Percentiles rank a stretch among this genome's conserved stretches.
phyloP scores from a whole-genome alignment of 2,329 filamentous ascomycete species.

The Pestalotiopsis sp. region DNA sequence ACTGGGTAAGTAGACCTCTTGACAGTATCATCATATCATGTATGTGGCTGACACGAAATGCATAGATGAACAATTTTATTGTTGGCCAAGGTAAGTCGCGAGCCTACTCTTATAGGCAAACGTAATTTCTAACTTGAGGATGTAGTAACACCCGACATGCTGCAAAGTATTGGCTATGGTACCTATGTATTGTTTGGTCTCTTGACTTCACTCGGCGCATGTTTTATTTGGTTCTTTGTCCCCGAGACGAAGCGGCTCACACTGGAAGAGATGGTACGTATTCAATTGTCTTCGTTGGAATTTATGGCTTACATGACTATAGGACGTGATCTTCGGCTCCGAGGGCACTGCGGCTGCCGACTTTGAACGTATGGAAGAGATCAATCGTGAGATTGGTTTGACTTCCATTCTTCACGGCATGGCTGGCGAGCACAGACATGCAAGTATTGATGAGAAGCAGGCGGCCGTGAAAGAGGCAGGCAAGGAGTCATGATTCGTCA shows the following conservation, averaged over 20 bases:
- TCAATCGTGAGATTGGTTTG: constrained; percentile 71
- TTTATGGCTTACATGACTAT: not conserved
- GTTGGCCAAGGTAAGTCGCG: constrained; percentile 55
- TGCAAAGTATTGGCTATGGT: constrained; percentile 66
- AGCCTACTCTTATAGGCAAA: not conserved
- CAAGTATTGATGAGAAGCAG: constrained; percentile 27
- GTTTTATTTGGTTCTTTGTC: constrained; percentile 64
- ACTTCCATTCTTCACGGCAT: constrained; percentile 39
- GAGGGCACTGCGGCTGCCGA: constrained; percentile 69
- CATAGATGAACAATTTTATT: constrained; percentile 56
- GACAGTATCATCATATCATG: not conserved
- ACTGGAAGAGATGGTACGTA: constrained; percentile 63
- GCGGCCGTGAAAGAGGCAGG: constrained; percentile 16
- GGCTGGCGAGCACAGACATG: constrained; percentile 21
- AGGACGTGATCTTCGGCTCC: constrained; percentile 69
- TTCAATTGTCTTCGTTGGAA: no score
- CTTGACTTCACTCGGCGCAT: constrained; percentile 63
- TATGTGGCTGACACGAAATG: not conserved
- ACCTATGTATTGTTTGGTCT: constrained; percentile 74
- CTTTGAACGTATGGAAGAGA: constrained; percentile 71
- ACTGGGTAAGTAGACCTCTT: constrained; percentile 50
- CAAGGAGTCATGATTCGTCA: not conserved
- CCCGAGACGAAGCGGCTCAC: constrained; percentile 67
- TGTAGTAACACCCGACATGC: constrained; percentile 68
- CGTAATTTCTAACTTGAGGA: not conserved